phyloP scores from a whole-genome alignment of 2,329 filamentous ascomycete genomes.

The Raffaelea ambrosiae region DNA sequence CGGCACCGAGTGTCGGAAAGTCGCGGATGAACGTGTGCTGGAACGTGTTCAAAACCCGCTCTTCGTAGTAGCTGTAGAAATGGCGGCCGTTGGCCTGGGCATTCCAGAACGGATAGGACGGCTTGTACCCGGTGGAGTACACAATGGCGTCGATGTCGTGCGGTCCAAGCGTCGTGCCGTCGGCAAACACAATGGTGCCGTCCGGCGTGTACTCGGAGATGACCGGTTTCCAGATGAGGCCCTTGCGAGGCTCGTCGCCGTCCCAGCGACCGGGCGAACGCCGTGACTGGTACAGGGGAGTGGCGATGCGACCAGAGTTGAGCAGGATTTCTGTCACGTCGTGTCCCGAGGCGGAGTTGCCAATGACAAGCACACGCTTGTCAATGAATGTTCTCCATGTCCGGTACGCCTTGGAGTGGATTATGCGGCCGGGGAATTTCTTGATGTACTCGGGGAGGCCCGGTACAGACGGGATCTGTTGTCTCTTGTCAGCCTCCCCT shows the following conservation, averaged over 20 bases:
- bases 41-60: slow-evolving; percentile 36
- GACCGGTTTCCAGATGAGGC: slow-evolving; percentile 52
- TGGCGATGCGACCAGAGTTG: slow-evolving; percentile 22
- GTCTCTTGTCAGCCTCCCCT: neutral
- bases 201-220: slow-evolving; percentile 38
- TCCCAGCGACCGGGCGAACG: slow-evolving; percentile 42
- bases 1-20: slow-evolving; percentile 37
- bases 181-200: slow-evolving; percentile 35
- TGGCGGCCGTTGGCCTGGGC: slow-evolving; percentile 30
- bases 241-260: slow-evolving; percentile 42
- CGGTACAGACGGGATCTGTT: slow-evolving; percentile 27
- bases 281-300: slow-evolving; percentile 53
- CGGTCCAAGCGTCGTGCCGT: slow-evolving; percentile 47
- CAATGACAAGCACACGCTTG: slow-evolving; percentile 75
- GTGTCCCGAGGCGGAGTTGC: slow-evolving; percentile 74
- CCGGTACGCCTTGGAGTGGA: slow-evolving; percentile 76
- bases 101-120: slow-evolving; percentile 70
- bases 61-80: slow-evolving; percentile 40
- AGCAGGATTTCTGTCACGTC: slow-evolving; percentile 64
- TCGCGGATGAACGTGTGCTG: slow-evolving; percentile 42
- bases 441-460: slow-evolving; percentile 40
- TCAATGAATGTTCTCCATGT: slow-evolving; percentile 50
- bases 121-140: slow-evolving; percentile 87
- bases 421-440: slow-evolving; percentile 37
- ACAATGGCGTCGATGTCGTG: slow-evolving; percentile 64